Evolutionary conservation across 148 eudicot genomes (phyloP).

Genomic region (Rhododendron griersonianum): DNA sequence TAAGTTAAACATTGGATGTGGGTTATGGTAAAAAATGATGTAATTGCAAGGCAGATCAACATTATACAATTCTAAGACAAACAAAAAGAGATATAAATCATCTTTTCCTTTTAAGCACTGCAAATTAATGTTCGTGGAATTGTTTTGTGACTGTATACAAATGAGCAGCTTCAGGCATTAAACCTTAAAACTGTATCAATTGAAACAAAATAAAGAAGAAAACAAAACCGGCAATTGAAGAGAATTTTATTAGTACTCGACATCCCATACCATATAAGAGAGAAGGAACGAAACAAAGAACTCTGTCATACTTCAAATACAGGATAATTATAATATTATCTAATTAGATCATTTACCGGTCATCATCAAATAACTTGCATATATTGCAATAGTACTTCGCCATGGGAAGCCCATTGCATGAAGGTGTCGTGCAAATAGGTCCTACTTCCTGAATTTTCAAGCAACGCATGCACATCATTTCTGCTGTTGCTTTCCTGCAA

Average conservation of each 20-base stretch:
- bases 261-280: neutral
- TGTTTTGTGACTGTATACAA: neutral
- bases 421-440: slow-evolving; percentile 67
- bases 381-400: slow-evolving; percentile 82
- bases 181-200: neutral
- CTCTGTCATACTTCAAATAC: neutral
- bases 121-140: neutral
- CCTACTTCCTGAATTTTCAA: slow-evolving; percentile 82
- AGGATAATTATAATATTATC: neutral
- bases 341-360: slow-evolving; percentile 38
- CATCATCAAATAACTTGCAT: slow-evolving; percentile 97
- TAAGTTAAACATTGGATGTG: neutral
- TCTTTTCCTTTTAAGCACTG: neutral
- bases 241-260: neutral
- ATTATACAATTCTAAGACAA: neutral
- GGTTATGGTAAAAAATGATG: neutral
- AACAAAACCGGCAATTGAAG: neutral
- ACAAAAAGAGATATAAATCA: neutral
- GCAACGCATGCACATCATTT: slow-evolving; percentile 98
- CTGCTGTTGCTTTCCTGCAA: slow-evolving; percentile 83
- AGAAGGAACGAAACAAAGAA: neutral
- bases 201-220: neutral
- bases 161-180: neutral
- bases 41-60: neutral
- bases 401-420: slow-evolving; percentile 76